Percentiles rank a stretch among this genome's conserved stretches.
Evolutionary conservation across 2,329 filamentous ascomycete species (phyloP).

Genomic region (Tricladium varicosporioides): DNA sequence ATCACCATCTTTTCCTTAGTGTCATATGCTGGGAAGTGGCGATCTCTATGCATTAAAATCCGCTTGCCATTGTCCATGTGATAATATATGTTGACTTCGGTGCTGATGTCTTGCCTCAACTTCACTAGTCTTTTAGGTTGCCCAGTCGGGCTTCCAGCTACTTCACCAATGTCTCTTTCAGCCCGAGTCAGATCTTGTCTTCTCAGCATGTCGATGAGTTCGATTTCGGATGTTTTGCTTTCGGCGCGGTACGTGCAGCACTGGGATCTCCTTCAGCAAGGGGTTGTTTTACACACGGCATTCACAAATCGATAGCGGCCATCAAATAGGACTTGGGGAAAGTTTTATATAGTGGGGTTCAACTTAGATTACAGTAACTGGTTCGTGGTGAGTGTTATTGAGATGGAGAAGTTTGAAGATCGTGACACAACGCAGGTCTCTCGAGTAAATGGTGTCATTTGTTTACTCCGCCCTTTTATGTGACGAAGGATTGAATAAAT

Average conservation of each 20-base stretch:
- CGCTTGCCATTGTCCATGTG: constrained; percentile 22
- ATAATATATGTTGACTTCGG: constrained; percentile 7
- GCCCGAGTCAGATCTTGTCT: not conserved
- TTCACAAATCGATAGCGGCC: not conserved
- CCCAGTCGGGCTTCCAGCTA: not conserved
- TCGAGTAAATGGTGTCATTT: not conserved
- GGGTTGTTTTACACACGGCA: constrained; percentile 18
- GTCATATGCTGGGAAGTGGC: constrained; percentile 8
- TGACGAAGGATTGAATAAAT: no score
- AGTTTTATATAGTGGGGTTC: not conserved
- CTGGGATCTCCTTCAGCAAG: constrained; percentile 16
- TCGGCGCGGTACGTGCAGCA: not conserved
- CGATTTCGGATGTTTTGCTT: constrained; percentile 4
- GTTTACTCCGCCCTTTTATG: not conserved
- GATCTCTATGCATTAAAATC: constrained; percentile 13
- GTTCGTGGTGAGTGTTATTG: not conserved
- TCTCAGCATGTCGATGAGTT: not conserved
- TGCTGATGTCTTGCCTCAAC: not conserved
- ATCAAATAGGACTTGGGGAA: not conserved
- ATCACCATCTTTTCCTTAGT: constrained; percentile 22
- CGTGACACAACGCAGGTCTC: not conserved
- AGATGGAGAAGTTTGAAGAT: not conserved
- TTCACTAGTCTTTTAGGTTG: not conserved
- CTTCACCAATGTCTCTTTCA: not conserved
- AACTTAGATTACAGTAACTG: not conserved